Evolutionary conservation across 768 basidiomycete species (phyloP).

Genomic region (Kondoa subrosea): DNA sequence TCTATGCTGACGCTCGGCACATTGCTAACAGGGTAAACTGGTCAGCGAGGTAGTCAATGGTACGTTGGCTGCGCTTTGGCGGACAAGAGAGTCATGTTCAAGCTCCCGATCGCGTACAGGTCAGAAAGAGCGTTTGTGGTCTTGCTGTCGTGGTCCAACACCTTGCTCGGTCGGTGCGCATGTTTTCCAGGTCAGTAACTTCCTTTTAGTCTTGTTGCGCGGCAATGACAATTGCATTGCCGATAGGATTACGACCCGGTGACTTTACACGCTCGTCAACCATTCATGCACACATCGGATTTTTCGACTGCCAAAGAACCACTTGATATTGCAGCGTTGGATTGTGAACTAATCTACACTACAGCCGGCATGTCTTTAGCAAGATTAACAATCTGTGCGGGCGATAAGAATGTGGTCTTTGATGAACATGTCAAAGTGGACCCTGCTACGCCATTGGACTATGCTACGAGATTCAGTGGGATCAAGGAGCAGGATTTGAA

Average conservation of each 20-base stretch:
- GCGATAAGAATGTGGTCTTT: conserved; percentile 41
- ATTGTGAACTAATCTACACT: conserved; percentile 94
- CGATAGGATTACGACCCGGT: conserved; percentile 43
- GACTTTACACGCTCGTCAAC: conserved; percentile 54
- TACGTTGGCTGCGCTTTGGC: no score
- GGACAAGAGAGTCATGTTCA: no score
- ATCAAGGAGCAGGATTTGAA: conserved; percentile 26
- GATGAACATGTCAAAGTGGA: conserved; percentile 51
- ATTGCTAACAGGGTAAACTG: conserved; percentile 47
- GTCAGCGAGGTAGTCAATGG: conserved; percentile 51
- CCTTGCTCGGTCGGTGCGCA: conserved; percentile 62
- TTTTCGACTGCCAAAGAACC: conserved; percentile 27
- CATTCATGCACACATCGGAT: conserved; percentile 44
- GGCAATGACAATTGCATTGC: not conserved
- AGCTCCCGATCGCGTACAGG: conserved; percentile 22
- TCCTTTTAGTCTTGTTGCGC: not conserved
- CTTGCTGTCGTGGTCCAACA: conserved; percentile 57
- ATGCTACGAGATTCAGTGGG: conserved; percentile 52
- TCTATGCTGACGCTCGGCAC: not conserved
- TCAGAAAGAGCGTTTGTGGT: conserved; percentile 28
- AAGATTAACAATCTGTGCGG: conserved; percentile 70
- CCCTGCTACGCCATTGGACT: conserved; percentile 44
- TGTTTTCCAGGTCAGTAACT: conserved; percentile 49
- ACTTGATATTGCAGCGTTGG: conserved; percentile 68
- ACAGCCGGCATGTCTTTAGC: conserved; percentile 84